These are phyloP conservation scores for Metarhizium rileyi DNA, from an alignment of 2,329 filamentous ascomycete species.

Conservation along the genomic window DNA sequence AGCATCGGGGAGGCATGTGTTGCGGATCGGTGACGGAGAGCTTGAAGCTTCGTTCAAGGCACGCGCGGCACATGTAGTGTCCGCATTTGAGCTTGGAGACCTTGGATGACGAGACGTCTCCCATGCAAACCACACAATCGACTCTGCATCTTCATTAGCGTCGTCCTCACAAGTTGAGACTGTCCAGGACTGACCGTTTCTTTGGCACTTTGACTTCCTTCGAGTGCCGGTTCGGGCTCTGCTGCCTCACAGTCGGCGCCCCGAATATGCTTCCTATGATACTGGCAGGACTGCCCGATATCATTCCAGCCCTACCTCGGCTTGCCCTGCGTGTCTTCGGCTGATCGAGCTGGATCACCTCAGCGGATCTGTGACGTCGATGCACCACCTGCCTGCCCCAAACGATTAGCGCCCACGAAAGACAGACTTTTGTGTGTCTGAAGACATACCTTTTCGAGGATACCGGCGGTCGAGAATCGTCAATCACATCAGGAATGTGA, in stretches of 20 bases:
- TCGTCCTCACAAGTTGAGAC: background rate
- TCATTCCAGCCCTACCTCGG: conserved; percentile 11
- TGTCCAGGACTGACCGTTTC: conserved; percentile 14
- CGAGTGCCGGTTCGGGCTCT: conserved; percentile 17
- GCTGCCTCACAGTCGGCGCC: conserved; percentile 14
- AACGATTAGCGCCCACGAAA: background rate
- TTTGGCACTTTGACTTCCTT: conserved; percentile 6
- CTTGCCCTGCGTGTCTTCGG: conserved; percentile 9
- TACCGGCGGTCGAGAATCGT: conserved; percentile 24
- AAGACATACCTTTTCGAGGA: conserved; percentile 20
- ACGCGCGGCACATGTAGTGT: conserved; percentile 72
- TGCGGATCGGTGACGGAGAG: conserved; percentile 67
- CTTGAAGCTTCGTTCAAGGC: conserved; percentile 64
- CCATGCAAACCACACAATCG: conserved; percentile 64
- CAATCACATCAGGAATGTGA: conserved; percentile 20
- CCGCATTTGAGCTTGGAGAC: conserved; percentile 66
- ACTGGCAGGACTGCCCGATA: conserved; percentile 12
- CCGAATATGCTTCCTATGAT: conserved; percentile 19
- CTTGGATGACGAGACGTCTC: conserved; percentile 53
- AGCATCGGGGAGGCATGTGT: conserved; percentile 81
- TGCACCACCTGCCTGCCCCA: conserved; percentile 6
- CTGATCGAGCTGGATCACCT: conserved; percentile 8
- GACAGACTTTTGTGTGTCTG: background rate
- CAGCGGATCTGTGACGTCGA: conserved; percentile 12
- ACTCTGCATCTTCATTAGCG: conserved; percentile 34